Evolutionary conservation across 2,329 filamentous ascomycete genomes (phyloP).

Genomic region (Xylariales sp.): DNA sequence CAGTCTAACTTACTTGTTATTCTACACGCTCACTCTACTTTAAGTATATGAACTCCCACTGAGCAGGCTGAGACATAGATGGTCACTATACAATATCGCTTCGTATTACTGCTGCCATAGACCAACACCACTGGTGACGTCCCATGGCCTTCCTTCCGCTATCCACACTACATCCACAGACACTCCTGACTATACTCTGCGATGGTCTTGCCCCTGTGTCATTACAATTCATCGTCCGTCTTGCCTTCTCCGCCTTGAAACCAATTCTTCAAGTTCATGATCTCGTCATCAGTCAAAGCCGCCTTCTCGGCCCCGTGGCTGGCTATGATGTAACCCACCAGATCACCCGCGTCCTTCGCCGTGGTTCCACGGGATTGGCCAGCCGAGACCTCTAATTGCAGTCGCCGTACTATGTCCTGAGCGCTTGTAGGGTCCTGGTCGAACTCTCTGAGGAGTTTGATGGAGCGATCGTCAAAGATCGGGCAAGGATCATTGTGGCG

Average conservation of each 20-base stretch:
- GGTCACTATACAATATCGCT: too few species aligned
- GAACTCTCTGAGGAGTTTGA: neutral
- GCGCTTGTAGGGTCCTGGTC: neutral
- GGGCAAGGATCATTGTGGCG: slow-evolving; percentile 1
- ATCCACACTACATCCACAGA: neutral
- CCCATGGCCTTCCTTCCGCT: too few species aligned
- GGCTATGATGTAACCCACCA: neutral
- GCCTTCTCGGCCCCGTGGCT: neutral
- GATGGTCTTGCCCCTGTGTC: neutral
- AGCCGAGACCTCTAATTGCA: neutral
- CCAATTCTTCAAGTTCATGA: neutral
- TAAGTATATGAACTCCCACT: too few species aligned
- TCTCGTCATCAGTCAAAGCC: neutral
- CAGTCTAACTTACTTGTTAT: too few species aligned
- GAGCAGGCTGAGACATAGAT: too few species aligned
- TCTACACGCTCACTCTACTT: too few species aligned
- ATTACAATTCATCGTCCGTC: neutral
- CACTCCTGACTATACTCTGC: neutral
- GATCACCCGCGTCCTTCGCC: neutral
- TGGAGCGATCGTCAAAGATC: neutral
- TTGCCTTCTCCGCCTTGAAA: neutral
- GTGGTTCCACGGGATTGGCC: neutral
- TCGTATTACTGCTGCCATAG: too few species aligned
- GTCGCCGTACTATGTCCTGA: neutral
- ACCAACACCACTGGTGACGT: too few species aligned